Percentiles rank a stretch among this genome's conserved stretches.
These are phyloP conservation scores for Fusarium domesticum DNA, from an alignment of 2,329 filamentous ascomycete genomes.

Conservation along the genomic window DNA sequence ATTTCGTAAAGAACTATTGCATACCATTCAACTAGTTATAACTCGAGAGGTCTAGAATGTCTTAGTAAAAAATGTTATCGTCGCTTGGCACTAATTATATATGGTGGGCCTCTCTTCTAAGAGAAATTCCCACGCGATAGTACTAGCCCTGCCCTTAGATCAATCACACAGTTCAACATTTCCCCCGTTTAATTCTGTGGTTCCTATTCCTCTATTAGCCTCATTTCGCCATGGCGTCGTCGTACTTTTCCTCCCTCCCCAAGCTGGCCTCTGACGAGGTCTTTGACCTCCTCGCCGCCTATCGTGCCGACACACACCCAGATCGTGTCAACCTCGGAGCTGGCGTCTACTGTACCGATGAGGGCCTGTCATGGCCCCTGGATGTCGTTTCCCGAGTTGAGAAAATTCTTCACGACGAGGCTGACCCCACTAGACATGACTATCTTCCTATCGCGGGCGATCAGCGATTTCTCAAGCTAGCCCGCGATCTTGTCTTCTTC, in stretches of 20 bases:
- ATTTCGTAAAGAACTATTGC: too few relatives aligned
- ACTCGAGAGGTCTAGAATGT: too few relatives aligned
- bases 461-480: slow-evolving; percentile 13
- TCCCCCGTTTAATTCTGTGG: too few relatives aligned
- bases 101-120: too few relatives aligned
- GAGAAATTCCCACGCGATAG: too few relatives aligned
- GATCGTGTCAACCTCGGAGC: slow-evolving; percentile 23
- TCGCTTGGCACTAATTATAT: too few relatives aligned
- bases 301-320: slow-evolving; percentile 14
- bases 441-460: slow-evolving; percentile 25
- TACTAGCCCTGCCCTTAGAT: too few relatives aligned
- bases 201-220: too few relatives aligned
- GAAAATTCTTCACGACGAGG: slow-evolving; percentile 15
- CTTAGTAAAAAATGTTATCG: too few relatives aligned
- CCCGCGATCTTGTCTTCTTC: slow-evolving; percentile 18
- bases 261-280: slow-evolving; percentile 7
- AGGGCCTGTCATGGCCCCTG: slow-evolving; percentile 24
- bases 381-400: slow-evolving; percentile 19
- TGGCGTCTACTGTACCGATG: slow-evolving; percentile 24
- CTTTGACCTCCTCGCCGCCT: slow-evolving; percentile 14
- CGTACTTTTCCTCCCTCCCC: neutral
- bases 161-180: too few relatives aligned
- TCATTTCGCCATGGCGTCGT: too few relatives aligned
- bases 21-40: too few relatives aligned
- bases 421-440: slow-evolving; percentile 16